phyloP scores from a whole-genome alignment of 2,329 filamentous ascomycete genomes.

The Stemphylium lycopersici region DNA sequence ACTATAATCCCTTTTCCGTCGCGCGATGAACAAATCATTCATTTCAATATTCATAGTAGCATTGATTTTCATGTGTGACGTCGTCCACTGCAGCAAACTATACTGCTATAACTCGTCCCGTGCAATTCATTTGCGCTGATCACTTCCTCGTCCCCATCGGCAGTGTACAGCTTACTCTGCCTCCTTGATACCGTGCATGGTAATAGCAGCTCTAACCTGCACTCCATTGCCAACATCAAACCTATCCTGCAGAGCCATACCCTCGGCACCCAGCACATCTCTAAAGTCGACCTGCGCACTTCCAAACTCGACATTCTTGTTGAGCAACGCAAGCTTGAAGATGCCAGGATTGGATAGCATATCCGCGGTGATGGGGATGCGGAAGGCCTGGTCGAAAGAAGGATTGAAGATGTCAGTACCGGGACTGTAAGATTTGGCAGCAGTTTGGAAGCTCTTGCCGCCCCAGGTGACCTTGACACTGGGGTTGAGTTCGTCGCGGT shows the following conservation, averaged over 20 bases:
- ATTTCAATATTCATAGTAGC: too few species aligned
- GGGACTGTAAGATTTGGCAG: slow-evolving; percentile 51
- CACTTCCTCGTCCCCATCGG: not conserved
- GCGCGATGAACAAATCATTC: too few species aligned
- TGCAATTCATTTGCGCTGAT: not conserved
- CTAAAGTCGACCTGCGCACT: slow-evolving; percentile 33
- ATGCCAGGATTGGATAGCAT: slow-evolving; percentile 27
- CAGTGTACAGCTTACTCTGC: slow-evolving; percentile 8
- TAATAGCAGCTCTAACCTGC: slow-evolving; percentile 31
- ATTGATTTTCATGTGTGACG: too few species aligned
- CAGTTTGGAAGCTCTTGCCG: slow-evolving; percentile 51
- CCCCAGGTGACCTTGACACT: slow-evolving; percentile 56
- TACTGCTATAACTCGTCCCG: too few species aligned
- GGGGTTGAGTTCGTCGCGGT: slow-evolving; percentile 54
- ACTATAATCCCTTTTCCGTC: too few species aligned
- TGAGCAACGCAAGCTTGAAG: slow-evolving; percentile 38
- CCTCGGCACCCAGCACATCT: slow-evolving; percentile 33
- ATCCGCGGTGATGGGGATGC: slow-evolving; percentile 50
- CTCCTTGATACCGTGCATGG: slow-evolving; percentile 30
- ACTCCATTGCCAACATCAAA: slow-evolving; percentile 39
- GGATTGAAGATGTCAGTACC: slow-evolving; percentile 59
- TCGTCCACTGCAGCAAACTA: too few species aligned
- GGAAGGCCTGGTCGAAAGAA: slow-evolving; percentile 55
- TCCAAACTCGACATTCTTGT: slow-evolving; percentile 36
- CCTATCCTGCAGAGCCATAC: slow-evolving; percentile 23